Percentiles rank a stretch among this genome's conserved stretches.
These are phyloP conservation scores for Hirsutella rhossiliensis DNA, from an alignment of 2,329 filamentous ascomycete species.

Conservation along the genomic window DNA sequence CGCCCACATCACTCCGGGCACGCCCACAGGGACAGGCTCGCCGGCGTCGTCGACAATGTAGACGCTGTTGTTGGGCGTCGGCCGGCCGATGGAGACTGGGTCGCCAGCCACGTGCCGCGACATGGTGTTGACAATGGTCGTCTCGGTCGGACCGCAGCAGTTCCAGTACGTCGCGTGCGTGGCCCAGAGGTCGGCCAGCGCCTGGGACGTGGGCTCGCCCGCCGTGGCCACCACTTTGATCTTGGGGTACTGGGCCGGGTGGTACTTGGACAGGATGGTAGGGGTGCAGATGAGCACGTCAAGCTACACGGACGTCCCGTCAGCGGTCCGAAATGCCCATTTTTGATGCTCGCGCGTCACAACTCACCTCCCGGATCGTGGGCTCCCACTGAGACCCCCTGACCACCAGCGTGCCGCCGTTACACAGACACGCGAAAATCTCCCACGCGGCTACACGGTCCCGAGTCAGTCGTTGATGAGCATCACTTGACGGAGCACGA, in stretches of 20 bases:
- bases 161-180: conserved; percentile 37
- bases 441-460: conserved; percentile 42
- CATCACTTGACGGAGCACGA: too few relatives aligned
- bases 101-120: conserved; percentile 33
- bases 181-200: conserved; percentile 44
- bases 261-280: conserved; percentile 38
- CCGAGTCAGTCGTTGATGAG: conserved; percentile 3
- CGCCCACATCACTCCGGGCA: conserved; percentile 43
- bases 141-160: conserved; percentile 48
- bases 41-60: conserved; percentile 38
- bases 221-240: conserved; percentile 41
- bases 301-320: conserved; percentile 22
- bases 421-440: conserved; percentile 43
- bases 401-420: conserved; percentile 42
- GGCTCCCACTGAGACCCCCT: conserved; percentile 36
- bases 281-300: conserved; percentile 44
- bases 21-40: conserved; percentile 31
- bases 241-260: conserved; percentile 32
- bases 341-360: neutral
- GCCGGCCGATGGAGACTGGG: conserved; percentile 39
- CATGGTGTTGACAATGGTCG: conserved; percentile 47
- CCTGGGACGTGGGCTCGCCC: conserved; percentile 38
- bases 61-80: conserved; percentile 43
- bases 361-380: conserved; percentile 29
- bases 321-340: neutral